These are phyloP conservation scores for Butyriboletus loyo DNA, from an alignment of 768 basidiomycete genomes.

Conservation along the genomic window DNA sequence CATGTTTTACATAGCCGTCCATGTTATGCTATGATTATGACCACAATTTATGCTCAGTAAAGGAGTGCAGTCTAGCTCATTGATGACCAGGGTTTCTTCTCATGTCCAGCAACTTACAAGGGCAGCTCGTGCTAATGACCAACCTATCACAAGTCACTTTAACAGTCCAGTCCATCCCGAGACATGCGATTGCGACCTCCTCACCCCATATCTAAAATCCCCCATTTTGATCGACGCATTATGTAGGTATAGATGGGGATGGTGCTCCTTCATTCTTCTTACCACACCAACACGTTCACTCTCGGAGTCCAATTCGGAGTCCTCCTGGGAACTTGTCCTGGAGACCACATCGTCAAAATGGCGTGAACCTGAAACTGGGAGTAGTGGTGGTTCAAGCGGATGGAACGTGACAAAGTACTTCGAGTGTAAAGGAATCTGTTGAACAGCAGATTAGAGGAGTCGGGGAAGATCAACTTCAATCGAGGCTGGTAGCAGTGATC, in stretches of 20 bases:
- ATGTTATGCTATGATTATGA: constrained; percentile 23
- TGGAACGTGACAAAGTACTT: constrained; percentile 73
- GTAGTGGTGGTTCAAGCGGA: constrained; percentile 52
- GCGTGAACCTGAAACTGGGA: constrained; percentile 75
- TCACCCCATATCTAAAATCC: constrained; percentile 19
- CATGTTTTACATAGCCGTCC: constrained; percentile 18
- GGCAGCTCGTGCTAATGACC: no score
- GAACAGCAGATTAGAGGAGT: no score
- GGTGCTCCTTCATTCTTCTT: constrained; percentile 9
- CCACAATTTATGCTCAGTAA: constrained; percentile 1
- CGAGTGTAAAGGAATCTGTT: no score
- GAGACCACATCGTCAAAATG: constrained; percentile 43
- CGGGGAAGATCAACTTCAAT: no score
- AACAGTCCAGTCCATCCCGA: neutral
- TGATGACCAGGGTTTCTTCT: neutral
- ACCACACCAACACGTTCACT: neutral
- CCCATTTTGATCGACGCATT: constrained; percentile 31
- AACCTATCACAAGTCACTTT: no score
- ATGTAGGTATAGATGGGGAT: constrained; percentile 17
- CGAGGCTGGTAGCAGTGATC: no score
- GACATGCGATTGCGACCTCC: neutral
- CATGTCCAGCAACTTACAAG: neutral
- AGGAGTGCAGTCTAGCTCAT: neutral
- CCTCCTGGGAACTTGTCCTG: neutral
- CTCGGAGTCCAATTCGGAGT: constrained; percentile 18